Evolutionary conservation across 768 basidiomycete genomes (phyloP).

Genomic region (Sutorius australiensis): DNA sequence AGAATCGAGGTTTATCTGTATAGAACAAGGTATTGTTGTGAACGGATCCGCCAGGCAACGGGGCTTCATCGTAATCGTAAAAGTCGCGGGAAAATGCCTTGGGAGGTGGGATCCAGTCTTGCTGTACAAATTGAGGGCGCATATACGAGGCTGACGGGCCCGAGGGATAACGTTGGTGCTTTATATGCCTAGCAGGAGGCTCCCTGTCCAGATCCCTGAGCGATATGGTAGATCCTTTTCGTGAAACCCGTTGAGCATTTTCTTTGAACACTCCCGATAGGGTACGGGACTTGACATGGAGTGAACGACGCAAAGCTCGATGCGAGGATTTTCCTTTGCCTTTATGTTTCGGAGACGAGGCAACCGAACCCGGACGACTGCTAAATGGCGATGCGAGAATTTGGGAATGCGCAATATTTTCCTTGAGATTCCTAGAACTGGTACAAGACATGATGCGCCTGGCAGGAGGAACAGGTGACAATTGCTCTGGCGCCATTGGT

Average conservation of each 20-base stretch:
- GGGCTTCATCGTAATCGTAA: neutral
- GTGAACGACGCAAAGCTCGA: conserved; percentile 15
- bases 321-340: conserved; percentile 8
- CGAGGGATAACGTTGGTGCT: conserved; percentile 18
- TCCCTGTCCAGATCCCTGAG: conserved; percentile 14
- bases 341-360: conserved; percentile 34
- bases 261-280: conserved; percentile 32
- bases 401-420: conserved; percentile 29
- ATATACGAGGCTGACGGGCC: conserved; percentile 28
- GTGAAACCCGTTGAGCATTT: conserved; percentile 11
- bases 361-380: conserved; percentile 41
- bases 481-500: conserved; percentile 28
- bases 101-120: conserved; percentile 14
- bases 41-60: conserved; percentile 4
- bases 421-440: conserved; percentile 39
- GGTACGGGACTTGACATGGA: conserved; percentile 37
- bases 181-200: conserved; percentile 10
- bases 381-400: conserved; percentile 44
- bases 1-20: conserved; percentile 19
- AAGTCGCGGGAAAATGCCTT: conserved; percentile 3
- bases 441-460: conserved; percentile 36
- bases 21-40: conserved; percentile 18
- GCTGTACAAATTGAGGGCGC: conserved; percentile 14
- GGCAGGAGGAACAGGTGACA: conserved; percentile 43
- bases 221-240: conserved; percentile 17